Base-by-base conservation (phyloP, 345 rosid species). In the Crucihimalaya himalaica region DNA sequence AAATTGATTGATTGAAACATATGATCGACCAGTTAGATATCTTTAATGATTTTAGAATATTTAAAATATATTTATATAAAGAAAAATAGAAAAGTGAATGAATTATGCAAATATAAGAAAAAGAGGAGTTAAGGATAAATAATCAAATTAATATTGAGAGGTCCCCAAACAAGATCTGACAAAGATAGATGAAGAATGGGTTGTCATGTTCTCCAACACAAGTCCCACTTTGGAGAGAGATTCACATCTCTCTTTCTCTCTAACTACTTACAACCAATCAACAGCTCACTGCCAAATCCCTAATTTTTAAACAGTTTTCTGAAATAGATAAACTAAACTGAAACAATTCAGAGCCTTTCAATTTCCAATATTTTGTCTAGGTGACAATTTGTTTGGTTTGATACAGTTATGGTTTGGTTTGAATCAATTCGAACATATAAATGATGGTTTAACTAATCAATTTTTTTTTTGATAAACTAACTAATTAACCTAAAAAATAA, bases 181-280 rank as follows among this genome's bases (percentile, higher is more conserved):
- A 77, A 53, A 65, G 80, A 63, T 46, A 64, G 76, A 64, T 70
- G 68, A 71, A 65, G 57, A 59, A 77, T 77, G 80, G 72, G 80
- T 77, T 77, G 80, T 77, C 76, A 77, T 71, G 77, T 77, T 77
- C 72, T 48, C 80, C 80, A 77, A 71, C 80, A 77, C 76, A 77
- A 77, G 80, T 77, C 80, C 76, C 80, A 56, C 80, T 56, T 65
- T 77, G 12, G 68, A 25, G 50, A 62, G 60, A 72, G 70, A 68
- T 58, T 28, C 18, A 11, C 5, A 27, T 63, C 56, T 70, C 66
- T 77, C 75, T 62, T 53, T 55, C 65, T 70, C 75, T 56, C 68
- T 63, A 70, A 54, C 74, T 52, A 55, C 66, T 68, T 60, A 76
- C 80, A 64, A 71, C 76, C 80, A 64, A 64, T 77, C 72, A 77